Evolutionary conservation across 1,284 basidiomycete species (phyloP), one percentile per base, ranked within the genome.

Genomic region (Cutaneotrichosporon dermatis): DNA sequence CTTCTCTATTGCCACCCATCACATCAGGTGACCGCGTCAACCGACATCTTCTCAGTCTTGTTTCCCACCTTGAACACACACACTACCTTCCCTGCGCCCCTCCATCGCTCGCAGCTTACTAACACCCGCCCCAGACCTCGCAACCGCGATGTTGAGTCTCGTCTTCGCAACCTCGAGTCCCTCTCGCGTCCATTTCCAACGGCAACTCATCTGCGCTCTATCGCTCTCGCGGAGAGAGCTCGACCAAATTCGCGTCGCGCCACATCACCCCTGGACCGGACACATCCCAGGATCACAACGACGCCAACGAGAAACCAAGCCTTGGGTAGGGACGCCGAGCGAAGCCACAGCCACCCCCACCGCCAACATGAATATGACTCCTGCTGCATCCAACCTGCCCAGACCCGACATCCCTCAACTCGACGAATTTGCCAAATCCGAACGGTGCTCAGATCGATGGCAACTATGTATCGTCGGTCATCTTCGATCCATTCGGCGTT

Each of bases 121-220:
- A 16, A 63, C 25, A 25, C 25, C 25, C 25, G 25, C 25, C 25
- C 13, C 55, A 66, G 67, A 58, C 66, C 60, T 4, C 64, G 59
- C n/a, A 64, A 64, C 49, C 62, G 62, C 13, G 64, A 66, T 41
- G 60, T 71, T 7, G 69, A 71, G 55, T 66, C 57, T 36, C 62
- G 69, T 4, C 60, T 71, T 25, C 65, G 68, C 25, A 71, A 69
- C 54, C 62, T 71, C 34, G 69, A 71, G 54, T 63, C 61, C 37
- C 63, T 71, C n/a, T 69, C 8, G 65, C 69, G 10, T 66, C 54
- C 41, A 71, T 69, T 6, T 67, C 68, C 10, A 55, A 62, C 12
- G 66, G 64, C 37, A 34, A 55, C 7, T 57, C 60, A 2, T 61
- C 61, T 3, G 65, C 65, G 64, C 66, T 3, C 33, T 63, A 1